These are phyloP conservation scores for Botrytis cinerea DNA, from an alignment of 2,329 filamentous ascomycete species.

Conservation along the genomic window DNA sequence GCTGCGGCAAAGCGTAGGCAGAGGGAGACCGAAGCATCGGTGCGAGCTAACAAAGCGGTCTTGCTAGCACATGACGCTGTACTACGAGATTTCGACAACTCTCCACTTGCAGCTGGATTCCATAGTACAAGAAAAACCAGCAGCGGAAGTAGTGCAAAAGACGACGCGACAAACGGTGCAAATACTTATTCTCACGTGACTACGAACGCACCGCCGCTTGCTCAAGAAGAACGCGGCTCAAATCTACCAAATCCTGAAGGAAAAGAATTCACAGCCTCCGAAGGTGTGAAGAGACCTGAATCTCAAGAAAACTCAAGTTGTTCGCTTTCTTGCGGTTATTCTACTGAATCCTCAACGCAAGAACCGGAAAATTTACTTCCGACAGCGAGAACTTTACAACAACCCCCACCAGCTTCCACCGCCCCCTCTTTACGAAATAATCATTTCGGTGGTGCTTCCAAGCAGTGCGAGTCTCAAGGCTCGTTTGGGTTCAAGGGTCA, in stretches of 20 bases:
- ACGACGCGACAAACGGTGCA: background rate
- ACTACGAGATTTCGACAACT: background rate
- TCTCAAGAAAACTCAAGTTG: background rate
- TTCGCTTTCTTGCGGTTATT: background rate
- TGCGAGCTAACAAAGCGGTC: conserved; percentile 1
- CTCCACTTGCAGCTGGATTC: background rate
- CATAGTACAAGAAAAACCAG: background rate
- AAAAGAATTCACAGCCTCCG: background rate
- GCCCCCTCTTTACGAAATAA: too few relatives aligned
- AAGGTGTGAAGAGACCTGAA: background rate
- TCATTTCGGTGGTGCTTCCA: background rate
- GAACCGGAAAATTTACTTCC: background rate
- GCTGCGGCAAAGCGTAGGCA: background rate
- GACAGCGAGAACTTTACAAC: background rate
- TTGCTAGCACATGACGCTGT: background rate
- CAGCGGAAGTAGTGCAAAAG: background rate
- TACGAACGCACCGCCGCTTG: background rate
- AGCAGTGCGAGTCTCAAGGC: background rate
- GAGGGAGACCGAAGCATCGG: background rate
- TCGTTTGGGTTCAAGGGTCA: background rate
- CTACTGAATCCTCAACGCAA: background rate
- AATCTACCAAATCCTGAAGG: background rate
- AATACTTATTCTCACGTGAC: background rate
- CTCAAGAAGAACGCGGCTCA: background rate
- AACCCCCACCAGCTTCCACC: background rate